Percentiles rank a stretch among this genome's conserved stretches.
Conservation (phyloP, 352 stramenopile genomes). For the Phytophthora pseudosyringae region DNA sequence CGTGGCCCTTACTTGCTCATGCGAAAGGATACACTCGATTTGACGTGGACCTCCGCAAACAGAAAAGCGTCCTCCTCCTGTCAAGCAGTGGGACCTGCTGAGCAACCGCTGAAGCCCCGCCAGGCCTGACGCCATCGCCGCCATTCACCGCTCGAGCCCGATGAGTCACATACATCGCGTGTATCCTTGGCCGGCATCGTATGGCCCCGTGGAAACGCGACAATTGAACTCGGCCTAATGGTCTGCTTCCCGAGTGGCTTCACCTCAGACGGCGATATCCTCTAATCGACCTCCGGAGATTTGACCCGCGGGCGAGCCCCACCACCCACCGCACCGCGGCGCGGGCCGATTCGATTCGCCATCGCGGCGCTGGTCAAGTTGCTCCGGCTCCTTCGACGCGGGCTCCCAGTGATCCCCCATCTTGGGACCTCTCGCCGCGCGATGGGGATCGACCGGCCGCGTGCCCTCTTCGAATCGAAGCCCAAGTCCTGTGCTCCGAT, state of each 20-base stretch:
- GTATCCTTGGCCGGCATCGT: constrained; percentile 12
- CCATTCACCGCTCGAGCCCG: constrained; percentile 20
- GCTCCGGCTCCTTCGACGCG: constrained; percentile 22
- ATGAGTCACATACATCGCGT: constrained; percentile 21
- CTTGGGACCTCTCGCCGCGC: constrained; percentile 1
- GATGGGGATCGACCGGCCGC: constrained; percentile 20
- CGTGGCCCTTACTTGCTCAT: constrained; percentile 11
- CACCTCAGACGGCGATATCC: constrained; percentile 12
- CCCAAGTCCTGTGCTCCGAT: constrained; percentile 15
- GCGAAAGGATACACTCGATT: constrained; percentile 38
- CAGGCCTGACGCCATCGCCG: constrained; percentile 2
- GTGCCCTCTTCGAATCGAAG: constrained; percentile 21
- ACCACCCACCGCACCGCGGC: constrained; percentile 6
- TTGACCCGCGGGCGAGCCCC: constrained; percentile 11
- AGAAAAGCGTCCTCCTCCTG: constrained; percentile 32
- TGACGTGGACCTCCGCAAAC: constrained; percentile 26
- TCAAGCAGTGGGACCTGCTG: constrained; percentile 34
- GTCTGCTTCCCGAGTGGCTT: constrained; percentile 30
- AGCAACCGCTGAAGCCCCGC: constrained; percentile 18
- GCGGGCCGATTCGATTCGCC: constrained; percentile 4
- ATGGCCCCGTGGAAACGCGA: constrained; percentile 30
- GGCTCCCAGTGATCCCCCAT: constrained; percentile 13
- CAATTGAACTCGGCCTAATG: constrained; percentile 17
- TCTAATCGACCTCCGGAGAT: constrained; percentile 17
- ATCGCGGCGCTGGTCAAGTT: constrained; percentile 4